Base-by-base conservation (phyloP, 495 filamentous ascomycete genomes). In the Podospora pseudoanserina region DNA sequence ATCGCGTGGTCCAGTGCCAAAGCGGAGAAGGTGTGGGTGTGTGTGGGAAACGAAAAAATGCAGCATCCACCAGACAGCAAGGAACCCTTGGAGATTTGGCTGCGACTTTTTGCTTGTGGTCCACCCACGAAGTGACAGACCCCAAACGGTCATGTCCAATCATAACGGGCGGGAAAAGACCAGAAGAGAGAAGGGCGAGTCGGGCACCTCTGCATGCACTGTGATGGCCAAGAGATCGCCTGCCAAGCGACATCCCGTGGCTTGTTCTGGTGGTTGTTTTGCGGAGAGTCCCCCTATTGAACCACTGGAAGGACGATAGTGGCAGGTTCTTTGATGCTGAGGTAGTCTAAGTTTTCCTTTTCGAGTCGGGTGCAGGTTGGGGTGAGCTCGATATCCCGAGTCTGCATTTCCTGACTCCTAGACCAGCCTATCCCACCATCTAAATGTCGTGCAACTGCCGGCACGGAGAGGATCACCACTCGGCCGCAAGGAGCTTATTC, bases 71-170 rank as follows among this genome's bases (percentile, higher is more conserved):
- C 15, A 11, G 39, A 13, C 15, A 49, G 34, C n/a, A 53, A 49
- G 26, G 19, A 49, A 16, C 11, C 32, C 26, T 61, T 61, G n/a
- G 34, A 44, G 65, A 67, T 28, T 53, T 34, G 28, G 27, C 32
- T 57, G 5, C 28, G 32, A 15, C 11, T 20, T 19, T 63, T 60
- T 15, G n/a, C 60, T 55, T 63, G 44, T 62, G 53, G 32, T 1
- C 26, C 56, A 20, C 19, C 15, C 26, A 20, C 5, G 30, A 61
- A 61, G 30, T 61, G 16, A n/a, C 26, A 61, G 7, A 27, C 19
- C 26, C 3, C 16, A 65, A 69, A 63, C 63, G 27, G 67, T 30
- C 58, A 53, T 16, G 28, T 28, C 67, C 64, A 65, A 66, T 69
- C 67, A 69, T 44, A 56, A 26, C 13, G 9, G 18, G 5, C 39